Conservation (phyloP, 257 asterid species). For the Craterostigma plantagineum region DNA sequence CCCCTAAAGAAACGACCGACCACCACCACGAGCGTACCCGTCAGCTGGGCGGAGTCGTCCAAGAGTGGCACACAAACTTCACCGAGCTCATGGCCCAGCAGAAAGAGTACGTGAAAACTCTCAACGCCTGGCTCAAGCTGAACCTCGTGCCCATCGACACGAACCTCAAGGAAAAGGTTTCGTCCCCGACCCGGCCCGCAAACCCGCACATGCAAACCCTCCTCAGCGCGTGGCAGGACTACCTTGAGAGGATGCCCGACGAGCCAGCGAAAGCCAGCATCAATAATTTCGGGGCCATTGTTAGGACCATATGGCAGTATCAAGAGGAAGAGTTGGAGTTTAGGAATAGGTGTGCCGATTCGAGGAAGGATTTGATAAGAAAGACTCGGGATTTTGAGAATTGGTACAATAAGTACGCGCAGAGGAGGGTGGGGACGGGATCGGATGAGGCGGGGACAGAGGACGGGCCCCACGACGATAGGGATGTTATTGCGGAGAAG, state of each 20-base stretch:
- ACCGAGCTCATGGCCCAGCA: conserved; percentile 55
- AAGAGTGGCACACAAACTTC: conserved; percentile 63
- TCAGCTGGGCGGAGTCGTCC: conserved; percentile 61
- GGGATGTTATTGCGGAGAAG: conserved; percentile 26
- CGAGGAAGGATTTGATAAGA: conserved; percentile 44
- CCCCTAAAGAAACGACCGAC: conserved; percentile 70
- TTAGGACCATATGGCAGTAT: conserved; percentile 47
- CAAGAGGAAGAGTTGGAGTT: conserved; percentile 76
- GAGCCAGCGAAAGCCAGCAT: conserved; percentile 62
- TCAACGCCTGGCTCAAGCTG: conserved; percentile 66
- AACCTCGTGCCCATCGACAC: conserved; percentile 80
- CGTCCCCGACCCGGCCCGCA: conserved; percentile 59
- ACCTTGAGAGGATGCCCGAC: conserved; percentile 61
- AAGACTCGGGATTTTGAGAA: conserved; percentile 53
- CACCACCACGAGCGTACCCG: conserved; percentile 78
- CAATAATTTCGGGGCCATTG: conserved; percentile 49
- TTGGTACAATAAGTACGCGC: conserved; percentile 59
- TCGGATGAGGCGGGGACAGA: conserved; percentile 34
- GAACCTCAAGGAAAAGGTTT: conserved; percentile 58
- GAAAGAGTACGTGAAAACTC: conserved; percentile 50
- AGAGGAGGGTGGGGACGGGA: conserved; percentile 41
- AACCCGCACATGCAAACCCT: conserved; percentile 53
- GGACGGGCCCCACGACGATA: conserved; percentile 23
- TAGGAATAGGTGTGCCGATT: conserved; percentile 45
- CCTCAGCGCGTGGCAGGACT: conserved; percentile 55